Conservation (phyloP, 805 yeast species). For the Candida morakotiae region DNA sequence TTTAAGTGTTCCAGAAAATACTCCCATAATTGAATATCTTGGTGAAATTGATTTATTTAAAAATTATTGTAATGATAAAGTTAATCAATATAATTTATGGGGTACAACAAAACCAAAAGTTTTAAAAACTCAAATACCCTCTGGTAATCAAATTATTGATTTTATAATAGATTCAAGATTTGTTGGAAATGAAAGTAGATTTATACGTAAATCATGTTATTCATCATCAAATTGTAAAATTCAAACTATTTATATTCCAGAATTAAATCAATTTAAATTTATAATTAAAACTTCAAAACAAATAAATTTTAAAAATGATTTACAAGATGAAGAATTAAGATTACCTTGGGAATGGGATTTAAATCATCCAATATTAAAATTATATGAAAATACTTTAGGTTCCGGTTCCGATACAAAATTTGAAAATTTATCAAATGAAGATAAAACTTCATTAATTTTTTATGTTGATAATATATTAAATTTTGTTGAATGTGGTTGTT, state of each 20-base stretch:
- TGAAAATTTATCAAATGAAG: slow-evolving; percentile 51
- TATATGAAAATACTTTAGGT: slow-evolving; percentile 23
- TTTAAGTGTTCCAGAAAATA: slow-evolving; percentile 37
- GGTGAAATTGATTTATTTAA: slow-evolving; percentile 72
- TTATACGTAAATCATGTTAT: slow-evolving; percentile 67
- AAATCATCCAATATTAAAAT: slow-evolving; percentile 64
- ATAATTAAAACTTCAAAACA: slow-evolving; percentile 53
- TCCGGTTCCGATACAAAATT: slow-evolving; percentile 39
- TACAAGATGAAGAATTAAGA: slow-evolving; percentile 67
- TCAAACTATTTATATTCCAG: slow-evolving; percentile 40
- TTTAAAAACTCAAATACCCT: slow-evolving; percentile 17
- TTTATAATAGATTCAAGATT: slow-evolving; percentile 77
- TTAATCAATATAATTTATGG: slow-evolving; percentile 74
- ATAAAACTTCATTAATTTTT: slow-evolving; percentile 52
- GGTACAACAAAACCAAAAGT: slow-evolving; percentile 57
- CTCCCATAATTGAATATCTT: slow-evolving; percentile 54
- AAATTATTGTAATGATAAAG: slow-evolving; percentile 58
- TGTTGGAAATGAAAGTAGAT: slow-evolving; percentile 72
- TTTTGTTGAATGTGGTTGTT: slow-evolving; percentile 62
- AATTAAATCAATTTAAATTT: slow-evolving; percentile 44
- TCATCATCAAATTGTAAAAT: slow-evolving; percentile 65
- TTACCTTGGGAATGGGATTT: slow-evolving; percentile 89
- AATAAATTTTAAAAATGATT: slow-evolving; percentile 32
- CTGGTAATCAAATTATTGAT: slow-evolving; percentile 21
- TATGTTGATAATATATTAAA: slow-evolving; percentile 61